Base-by-base conservation (phyloP, 2,329 filamentous ascomycete species). In the Paraconiothyrium sp. region DNA sequence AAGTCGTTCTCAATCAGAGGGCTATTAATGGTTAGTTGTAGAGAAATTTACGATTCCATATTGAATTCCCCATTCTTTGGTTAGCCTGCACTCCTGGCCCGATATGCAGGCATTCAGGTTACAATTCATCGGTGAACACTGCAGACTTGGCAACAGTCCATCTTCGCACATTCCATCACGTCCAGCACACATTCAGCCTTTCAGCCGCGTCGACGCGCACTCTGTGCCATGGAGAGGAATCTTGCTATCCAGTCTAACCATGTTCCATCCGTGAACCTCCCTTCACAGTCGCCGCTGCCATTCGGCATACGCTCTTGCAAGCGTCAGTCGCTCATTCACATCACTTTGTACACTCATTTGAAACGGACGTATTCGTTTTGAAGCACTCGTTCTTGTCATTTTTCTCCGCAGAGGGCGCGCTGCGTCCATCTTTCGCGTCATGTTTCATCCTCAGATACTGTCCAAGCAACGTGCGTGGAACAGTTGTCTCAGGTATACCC, bases 91-190 rank as follows among this genome's bases (percentile, higher is more conserved):
- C 13, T 41, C 37, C 37, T 41, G n/a, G 39, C n/a, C 39, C n/a
- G 39, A 41, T 41, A 41, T 41, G 39, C 39, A 41, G 39, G n/a
- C 5, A n/a, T n/a, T 41, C 13, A 41, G 39, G 39, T 41, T 16
- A n/a, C 16, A 41, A 14, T 41, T 9, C 5, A 41, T 41, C 39
- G 39, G 39, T 20, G 14, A 20, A 20, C 20, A 5, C 39, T 20
- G 34, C 46, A 57, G 50, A 41, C 55, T 58, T 48, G 30, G 41
- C 41, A 30, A 11, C 41, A 39, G 11, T 41, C 37, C 20, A 8
- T 20, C 24, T 14, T 11, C 22, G 16, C 43, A 27, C 58, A 60
- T 60, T 60, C 58, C 58, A 41, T 47, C 54, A 60, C 52, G 47
- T 51, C 41, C 11, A 32, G 11, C 34, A 35, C 41, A 20, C 54